A percentile compares a stretch with the other conserved stretches of the same genome.
Conservation (phyloP, 2,329 filamentous ascomycete genomes). For the Didymellaceae sp. region DNA sequence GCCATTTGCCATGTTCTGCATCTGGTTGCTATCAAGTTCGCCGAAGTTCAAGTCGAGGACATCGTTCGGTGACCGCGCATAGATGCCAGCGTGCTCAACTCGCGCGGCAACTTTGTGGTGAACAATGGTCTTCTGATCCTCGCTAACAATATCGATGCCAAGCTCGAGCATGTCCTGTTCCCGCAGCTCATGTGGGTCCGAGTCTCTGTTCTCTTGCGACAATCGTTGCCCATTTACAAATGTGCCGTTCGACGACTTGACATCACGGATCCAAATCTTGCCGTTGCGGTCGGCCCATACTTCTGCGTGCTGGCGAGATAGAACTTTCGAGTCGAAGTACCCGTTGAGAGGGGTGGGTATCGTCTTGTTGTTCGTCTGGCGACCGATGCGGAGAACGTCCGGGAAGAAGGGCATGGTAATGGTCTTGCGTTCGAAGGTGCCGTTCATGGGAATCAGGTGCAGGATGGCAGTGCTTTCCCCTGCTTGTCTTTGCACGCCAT, state of each 20-base stretch:
- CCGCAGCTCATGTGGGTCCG: slow-evolving; percentile 90
- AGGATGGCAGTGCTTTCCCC: slow-evolving; percentile 76
- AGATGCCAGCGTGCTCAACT: slow-evolving; percentile 91
- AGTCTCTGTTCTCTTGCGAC: slow-evolving; percentile 94
- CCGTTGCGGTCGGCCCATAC: slow-evolving; percentile 86
- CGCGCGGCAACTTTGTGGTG: slow-evolving; percentile 98
- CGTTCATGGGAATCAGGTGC: slow-evolving; percentile 87
- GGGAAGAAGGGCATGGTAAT: slow-evolving; percentile 92
- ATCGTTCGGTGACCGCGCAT: slow-evolving; percentile 71
- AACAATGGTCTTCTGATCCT: slow-evolving; percentile 97
- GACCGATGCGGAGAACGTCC: slow-evolving; percentile 92
- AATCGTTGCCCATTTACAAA: slow-evolving; percentile 93
- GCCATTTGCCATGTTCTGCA: slow-evolving; percentile 71
- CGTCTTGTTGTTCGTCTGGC: slow-evolving; percentile 97
- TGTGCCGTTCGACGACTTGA: slow-evolving; percentile 98
- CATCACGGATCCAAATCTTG: slow-evolving; percentile 94
- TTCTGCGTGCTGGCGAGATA: slow-evolving; percentile 94
- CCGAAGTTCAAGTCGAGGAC: slow-evolving; percentile 90
- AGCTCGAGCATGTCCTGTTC: slow-evolving; percentile 92
- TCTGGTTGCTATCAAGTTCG: slow-evolving; percentile 80
- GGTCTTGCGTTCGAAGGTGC: slow-evolving; percentile 95
- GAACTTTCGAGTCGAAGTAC: slow-evolving; percentile 97
- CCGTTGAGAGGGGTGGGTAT: slow-evolving; percentile 89
- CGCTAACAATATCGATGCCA: slow-evolving; percentile 97
- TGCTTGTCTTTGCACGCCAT: slow-evolving; percentile 59